Conservation (phyloP, 345 rosid species). For the Clausena lansium region DNA sequence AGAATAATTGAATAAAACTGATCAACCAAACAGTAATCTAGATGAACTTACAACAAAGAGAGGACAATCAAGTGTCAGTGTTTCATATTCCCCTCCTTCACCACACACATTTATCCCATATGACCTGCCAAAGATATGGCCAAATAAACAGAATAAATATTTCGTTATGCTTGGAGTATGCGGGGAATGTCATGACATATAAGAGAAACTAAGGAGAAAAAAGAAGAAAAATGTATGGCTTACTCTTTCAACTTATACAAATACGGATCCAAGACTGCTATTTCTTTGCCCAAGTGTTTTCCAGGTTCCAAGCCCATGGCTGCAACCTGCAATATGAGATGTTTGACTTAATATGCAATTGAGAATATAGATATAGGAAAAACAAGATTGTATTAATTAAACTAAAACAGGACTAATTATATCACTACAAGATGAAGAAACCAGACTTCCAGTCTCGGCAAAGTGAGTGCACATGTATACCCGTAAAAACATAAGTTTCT, state of each 20-base stretch:
- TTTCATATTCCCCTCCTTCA: conserved; percentile 99
- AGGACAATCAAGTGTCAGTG: conserved; percentile 92
- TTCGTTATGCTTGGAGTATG: not conserved
- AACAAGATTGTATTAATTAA: not conserved
- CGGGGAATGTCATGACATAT: not conserved
- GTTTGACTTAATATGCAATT: not conserved
- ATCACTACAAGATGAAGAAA: not conserved
- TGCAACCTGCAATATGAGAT: conserved; percentile 60
- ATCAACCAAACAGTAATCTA: conserved; percentile 2
- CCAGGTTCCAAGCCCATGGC: conserved; percentile 89
- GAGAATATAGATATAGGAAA: not conserved
- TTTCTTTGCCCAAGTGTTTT: conserved; percentile 88
- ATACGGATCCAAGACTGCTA: conserved; percentile 61
- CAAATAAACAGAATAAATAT: conserved; percentile 5
- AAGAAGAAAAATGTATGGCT: conserved; percentile 15
- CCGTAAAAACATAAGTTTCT: not conserved
- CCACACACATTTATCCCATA: conserved; percentile 96
- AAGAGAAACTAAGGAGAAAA: not conserved
- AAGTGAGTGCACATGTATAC: not conserved
- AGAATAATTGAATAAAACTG: not conserved
- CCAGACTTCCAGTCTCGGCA: not conserved
- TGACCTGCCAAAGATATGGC: conserved; percentile 41
- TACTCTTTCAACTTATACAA: conserved; percentile 91
- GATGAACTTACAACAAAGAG: conserved; percentile 67
- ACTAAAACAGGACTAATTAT: not conserved